Base-by-base conservation (phyloP, 106 monocot genomes). In the Gastrodia elata region DNA sequence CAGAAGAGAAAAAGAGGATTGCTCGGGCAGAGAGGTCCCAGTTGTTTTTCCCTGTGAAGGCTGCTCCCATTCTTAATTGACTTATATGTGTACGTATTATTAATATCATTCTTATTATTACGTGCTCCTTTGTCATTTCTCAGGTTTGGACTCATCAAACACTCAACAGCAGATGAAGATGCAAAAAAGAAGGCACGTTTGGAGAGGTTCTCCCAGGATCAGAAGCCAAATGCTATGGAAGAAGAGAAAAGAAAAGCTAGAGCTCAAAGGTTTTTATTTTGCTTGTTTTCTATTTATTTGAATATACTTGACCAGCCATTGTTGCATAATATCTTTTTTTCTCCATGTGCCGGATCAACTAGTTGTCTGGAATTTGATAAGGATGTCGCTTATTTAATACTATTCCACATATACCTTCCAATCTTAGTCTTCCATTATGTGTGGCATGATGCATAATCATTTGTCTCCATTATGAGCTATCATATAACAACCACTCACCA, bases 201-300 rank as follows among this genome's bases (percentile, higher is more conserved):
- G 48, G 82, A 64, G 39, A 82, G 84, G 64, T 86, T 90, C 80
- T 56, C 77, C 56, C 25, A 58, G 33, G 77, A 71, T 30, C 40
- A 74, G 14, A 81, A 77, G 68, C 34, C 43, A 39, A 49, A 77
- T 65, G 42, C 30, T 56, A 9, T 38, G 15, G 89, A 90, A 82
- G 86, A 86, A 84, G 89, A 90, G 43, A 90, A 86, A 75, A 76
- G 83, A 36, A 83, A 90, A 74, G 89, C 86, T 48, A 86, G 89
- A 77, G 81, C 89, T 28, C 61, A 78, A 6, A 85, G 88, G 88
- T 88, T 14, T 41, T 44, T 48, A 27, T 20, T 34, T 7, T 58
- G 9, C 57, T 25, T 25, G 20, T 11, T 2, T 70, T 24, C 10
- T 46, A 11, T 15, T 46, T 1, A 15, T 46, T 46, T 48, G 16